phyloP scores from a whole-genome alignment of 2,329 filamentous ascomycete species.

The Alternaria ventricosa region DNA sequence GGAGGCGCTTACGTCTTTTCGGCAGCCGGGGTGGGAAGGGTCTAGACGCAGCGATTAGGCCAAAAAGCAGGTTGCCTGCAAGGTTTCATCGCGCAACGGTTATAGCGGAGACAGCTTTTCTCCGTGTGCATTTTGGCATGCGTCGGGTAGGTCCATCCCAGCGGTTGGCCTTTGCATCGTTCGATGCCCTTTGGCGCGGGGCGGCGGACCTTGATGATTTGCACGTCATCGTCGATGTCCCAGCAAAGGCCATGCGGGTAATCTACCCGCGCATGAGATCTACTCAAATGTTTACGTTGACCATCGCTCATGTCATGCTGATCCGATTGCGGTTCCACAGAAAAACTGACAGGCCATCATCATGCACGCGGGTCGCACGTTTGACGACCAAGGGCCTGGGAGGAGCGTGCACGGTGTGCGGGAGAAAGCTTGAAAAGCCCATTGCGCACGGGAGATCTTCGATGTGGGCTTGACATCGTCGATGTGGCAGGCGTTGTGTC shows the following conservation, averaged over 20 bases:
- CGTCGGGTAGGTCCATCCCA: neutral
- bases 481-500: conserved; percentile 6
- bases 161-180: neutral
- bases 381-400: neutral
- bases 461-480: conserved; percentile 14
- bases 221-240: neutral
- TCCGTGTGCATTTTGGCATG: neutral
- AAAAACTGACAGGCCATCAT: neutral
- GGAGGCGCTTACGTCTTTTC: neutral
- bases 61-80: neutral
- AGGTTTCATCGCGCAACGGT: neutral
- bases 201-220: neutral
- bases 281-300: neutral
- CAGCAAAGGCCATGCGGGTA: neutral
- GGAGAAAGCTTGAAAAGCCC: neutral
- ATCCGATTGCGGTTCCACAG: neutral
- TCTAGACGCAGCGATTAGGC: neutral
- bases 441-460: conserved; percentile 14
- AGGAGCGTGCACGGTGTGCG: neutral
- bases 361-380: neutral
- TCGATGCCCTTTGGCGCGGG: neutral
- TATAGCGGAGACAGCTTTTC: neutral
- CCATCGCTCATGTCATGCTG: neutral
- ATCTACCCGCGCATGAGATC: neutral
- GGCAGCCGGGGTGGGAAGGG: neutral